Base-by-base conservation (phyloP, 257 asterid species). In the Plantago ovata region DNA sequence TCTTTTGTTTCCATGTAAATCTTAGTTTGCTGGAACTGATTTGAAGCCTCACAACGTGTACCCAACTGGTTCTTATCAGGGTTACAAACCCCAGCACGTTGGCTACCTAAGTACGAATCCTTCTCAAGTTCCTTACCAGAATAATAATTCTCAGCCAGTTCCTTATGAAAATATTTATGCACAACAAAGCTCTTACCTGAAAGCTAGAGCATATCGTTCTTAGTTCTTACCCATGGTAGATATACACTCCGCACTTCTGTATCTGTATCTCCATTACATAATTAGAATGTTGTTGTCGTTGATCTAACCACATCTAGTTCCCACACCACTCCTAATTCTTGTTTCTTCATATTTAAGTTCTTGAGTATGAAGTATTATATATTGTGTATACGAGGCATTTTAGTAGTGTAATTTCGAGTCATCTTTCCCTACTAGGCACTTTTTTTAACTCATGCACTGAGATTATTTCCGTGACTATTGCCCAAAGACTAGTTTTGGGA, bases 181-280 rank as follows among this genome's bases (percentile, higher is more conserved):
- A 4, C 78, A 58, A 60, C 79, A 69, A 33, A 76, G 57, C 40
- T 66, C 85, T 14, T 77, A 78, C 46, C 76, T 62, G 43, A 79
- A 67, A 53, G 36, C 58, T n/a, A 67, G 77, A 61, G 57, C 77
- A 38, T 81, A 80, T 54, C n/a, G n/a, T n/a, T n/a, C n/a, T n/a
- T n/a, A 87, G 81, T 63, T 79, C 86, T 68, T 77, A 71, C 69
- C 71, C 18, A 20, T 75, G 78, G 63, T 82, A 28, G 79, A 79
- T 52, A 41, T n/a, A n/a, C n/a, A n/a, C n/a, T n/a, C 41, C 52
- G 60, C 55, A 62, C n/a, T 11, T 58, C 33, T 43, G 72, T 83
- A 79, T 60, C 52, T 58, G 22, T 44, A 45, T 58, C 53, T 38
- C 40, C 36, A 39, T 38, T 44, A 32, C 42, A n/a, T n/a, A n/a